Evolutionary conservation across 2,329 filamentous ascomycete genomes (phyloP).

Genomic region (Sporothrix globosa): DNA sequence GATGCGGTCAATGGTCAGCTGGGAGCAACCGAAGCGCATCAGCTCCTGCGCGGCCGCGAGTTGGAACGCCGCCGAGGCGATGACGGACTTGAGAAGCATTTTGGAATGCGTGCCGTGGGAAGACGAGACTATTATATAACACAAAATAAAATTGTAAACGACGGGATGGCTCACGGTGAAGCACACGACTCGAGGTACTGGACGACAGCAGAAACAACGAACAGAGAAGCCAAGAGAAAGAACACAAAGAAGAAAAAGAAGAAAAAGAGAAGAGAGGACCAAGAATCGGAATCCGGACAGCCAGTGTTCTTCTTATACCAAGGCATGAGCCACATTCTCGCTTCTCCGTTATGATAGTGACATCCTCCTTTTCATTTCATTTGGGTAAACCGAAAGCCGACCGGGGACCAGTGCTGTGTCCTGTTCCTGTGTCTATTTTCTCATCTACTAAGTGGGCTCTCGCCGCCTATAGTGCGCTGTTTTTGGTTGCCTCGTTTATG

Average conservation of each 20-base stretch:
- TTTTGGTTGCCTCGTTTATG: constrained; percentile 16
- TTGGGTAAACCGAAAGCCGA: constrained; percentile 25
- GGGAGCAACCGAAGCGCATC: constrained; percentile 41
- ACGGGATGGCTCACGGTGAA: not conserved
- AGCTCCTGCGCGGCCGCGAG: constrained; percentile 43
- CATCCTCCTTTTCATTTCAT: constrained; percentile 15
- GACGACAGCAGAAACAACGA: not conserved
- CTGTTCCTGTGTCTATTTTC: not conserved
- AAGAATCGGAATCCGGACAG: constrained; percentile 2
- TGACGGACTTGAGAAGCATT: constrained; percentile 41
- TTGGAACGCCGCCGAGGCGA: constrained; percentile 38
- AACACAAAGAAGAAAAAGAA: not conserved
- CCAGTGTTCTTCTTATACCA: constrained; percentile 17
- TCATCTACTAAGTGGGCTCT: not conserved
- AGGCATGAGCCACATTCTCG: not conserved
- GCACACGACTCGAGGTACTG: constrained; percentile 4
- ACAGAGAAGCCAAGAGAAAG: not conserved
- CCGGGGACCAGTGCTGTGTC: constrained; percentile 2
- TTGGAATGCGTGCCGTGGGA: constrained; percentile 23
- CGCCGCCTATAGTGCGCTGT: constrained; percentile 19
- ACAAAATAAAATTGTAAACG: constrained; percentile 3
- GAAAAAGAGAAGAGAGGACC: constrained; percentile 1
- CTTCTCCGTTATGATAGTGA: not conserved
- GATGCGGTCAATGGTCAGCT: constrained; percentile 38
- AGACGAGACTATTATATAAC: not conserved